Base-by-base conservation (phyloP, 2,329 filamentous ascomycete genomes). In the Clonostachys chloroleuca region DNA sequence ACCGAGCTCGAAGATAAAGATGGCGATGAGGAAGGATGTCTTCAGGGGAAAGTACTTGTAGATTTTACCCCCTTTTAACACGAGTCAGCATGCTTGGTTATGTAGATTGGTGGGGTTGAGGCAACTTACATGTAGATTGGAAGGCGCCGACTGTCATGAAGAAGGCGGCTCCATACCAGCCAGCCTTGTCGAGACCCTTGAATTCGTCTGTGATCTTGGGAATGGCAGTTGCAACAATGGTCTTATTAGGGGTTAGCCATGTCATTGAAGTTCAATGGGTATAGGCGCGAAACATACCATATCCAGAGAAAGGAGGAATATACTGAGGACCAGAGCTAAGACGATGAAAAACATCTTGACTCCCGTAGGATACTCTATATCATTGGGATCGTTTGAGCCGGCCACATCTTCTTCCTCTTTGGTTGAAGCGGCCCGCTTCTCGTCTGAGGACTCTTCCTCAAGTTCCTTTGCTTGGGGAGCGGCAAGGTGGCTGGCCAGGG, bases 81-180 rank as follows among this genome's bases (percentile, higher is more conserved):
- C 30, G 20, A 9, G 42, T 14, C 10, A 20, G 33, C 6, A 9
- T 7, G 12, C 13, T 20, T 20, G 40, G 12, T 16, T 10, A 3
- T 55, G n/a, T 53, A 51, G 5, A 54, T 34, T 35, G 45, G 56
- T 52, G 17, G 35, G 17, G 20, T 39, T 13, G 8, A 5, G 10
- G 39, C 12, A 20, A 55, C 63, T 50, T 60, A 66, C 67, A 74
- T 14, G 66, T 64, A 40, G 70, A 68, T 55, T 74, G 71, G 54
- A 72, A 66, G 48, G 63, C 64, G 10, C 67, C 73, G 33, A 73
- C 57, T 2, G 72, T 74, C 53, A 78, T 64, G 59, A 78, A 77
- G 53, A 74, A 80, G 40, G 75, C 75, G 14, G 75, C 70, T 3
- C 77, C 78, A 53, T 84, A 84, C 81, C 81, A 84, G 18, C 75